Evolutionary conservation across 805 yeast species (phyloP).

Genomic region (Ogataea naganishii): DNA sequence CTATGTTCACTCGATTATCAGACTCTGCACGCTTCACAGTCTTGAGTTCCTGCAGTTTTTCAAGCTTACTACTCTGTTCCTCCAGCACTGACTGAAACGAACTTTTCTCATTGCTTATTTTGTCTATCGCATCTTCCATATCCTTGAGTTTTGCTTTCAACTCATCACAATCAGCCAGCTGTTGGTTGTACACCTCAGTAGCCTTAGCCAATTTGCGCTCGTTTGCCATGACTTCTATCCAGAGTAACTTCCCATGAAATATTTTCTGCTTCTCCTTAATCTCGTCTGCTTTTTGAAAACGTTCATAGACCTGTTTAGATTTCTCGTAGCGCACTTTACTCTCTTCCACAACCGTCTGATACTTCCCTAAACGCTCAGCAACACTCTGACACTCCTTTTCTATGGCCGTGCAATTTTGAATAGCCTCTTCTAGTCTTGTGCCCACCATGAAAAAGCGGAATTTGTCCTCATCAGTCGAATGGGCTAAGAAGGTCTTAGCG

Average conservation of each 20-base stretch:
- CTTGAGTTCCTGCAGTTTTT: too few species aligned
- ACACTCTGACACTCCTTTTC: conserved; percentile 26
- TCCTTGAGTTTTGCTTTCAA: conserved; percentile 5
- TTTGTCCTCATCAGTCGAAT: conserved; percentile 63
- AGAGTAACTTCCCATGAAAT: conserved; percentile 38
- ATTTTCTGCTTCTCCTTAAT: conserved; percentile 28
- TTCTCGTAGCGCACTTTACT: conserved; percentile 32
- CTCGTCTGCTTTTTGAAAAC: conserved; percentile 31
- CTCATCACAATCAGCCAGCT: conserved; percentile 1
- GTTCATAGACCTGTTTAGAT: conserved; percentile 30
- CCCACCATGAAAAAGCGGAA: conserved; percentile 77
- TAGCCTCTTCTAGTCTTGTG: conserved; percentile 61
- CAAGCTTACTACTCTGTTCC: conserved; percentile 1
- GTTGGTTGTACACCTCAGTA: conserved; percentile 6
- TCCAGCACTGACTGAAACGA: conserved; percentile 11
- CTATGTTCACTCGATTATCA: conserved; percentile 11
- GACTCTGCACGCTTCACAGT: too few species aligned
- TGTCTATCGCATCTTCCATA: conserved; percentile 12
- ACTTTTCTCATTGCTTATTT: conserved; percentile 7
- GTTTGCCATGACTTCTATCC: conserved; percentile 32
- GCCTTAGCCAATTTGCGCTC: conserved; percentile 17
- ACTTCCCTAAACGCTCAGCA: conserved; percentile 28
- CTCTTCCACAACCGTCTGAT: conserved; percentile 29
- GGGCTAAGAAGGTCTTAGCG: conserved; percentile 82
- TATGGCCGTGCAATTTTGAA: conserved; percentile 39